Base-by-base conservation (phyloP, 805 yeast species). In the Candida argentea region DNA sequence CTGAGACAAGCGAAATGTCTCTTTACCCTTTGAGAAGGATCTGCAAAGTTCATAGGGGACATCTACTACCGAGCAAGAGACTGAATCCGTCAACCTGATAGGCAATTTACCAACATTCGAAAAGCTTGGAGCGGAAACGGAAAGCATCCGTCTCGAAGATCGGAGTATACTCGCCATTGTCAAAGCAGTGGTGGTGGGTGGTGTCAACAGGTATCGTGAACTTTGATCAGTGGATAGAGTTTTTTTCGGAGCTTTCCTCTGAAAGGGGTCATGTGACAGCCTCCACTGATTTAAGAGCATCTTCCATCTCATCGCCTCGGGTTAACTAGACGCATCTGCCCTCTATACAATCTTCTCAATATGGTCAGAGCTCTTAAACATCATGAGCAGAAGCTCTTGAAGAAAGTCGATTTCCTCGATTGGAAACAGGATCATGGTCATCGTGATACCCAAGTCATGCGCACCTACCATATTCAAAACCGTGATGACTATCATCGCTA, bases 381-480 rank as follows among this genome's bases (percentile, higher is more conserved):
- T 61, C 98, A 91, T 57, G 98, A 91, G 70, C 80, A 83, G 67
- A 87, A 86, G 58, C 73, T 91, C 45, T 71, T 91, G 45, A 86
- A 82, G 64, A 91, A 91, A 56, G 97, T 91, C 29, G 96, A 91
- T 50, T 85, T 91, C 61, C 81, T 85, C 28, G 93, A 91, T 54
- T 91, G 97, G 96, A 91, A 91, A 54, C 94, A 85, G 45, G 98
- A 91, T 52, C 77, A 80, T 31, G 85, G 89, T 17, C 98, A 91
- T 54, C 66, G 98, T 42, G 98, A 89, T 43, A 77, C 94, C n/a
- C 89, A 83, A 54, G 94, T 91, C 19, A 91, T 91, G 94, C 70
- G 93, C 43, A 79, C 83, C 30, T 91, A 87, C 55, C 95, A 89
- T 51, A 70, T 91, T 25, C 95, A 86, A 50, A 82, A 87, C 51